A percentile compares a stretch with the other conserved stretches of the same genome.
Evolutionary conservation across 768 basidiomycete species (phyloP).

Genomic region (Gymnopilus junonius): DNA sequence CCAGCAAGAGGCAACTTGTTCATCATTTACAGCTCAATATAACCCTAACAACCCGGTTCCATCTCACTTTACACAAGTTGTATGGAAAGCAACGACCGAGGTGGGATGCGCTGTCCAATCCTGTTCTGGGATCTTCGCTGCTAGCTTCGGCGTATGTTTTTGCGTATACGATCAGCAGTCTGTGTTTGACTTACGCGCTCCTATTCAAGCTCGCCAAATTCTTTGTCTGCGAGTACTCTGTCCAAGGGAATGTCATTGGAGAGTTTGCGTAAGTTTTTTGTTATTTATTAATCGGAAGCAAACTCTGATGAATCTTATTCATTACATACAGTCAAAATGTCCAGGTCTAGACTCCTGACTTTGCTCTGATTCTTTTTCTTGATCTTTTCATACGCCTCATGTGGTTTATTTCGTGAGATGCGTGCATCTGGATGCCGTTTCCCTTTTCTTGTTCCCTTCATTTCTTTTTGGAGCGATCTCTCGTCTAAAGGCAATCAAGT

Average conservation of each 20-base stretch:
- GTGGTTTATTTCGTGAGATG: neutral
- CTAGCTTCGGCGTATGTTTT: constrained; percentile 55
- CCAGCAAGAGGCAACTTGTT: neutral
- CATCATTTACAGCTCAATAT: constrained; percentile 49
- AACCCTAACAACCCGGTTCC: constrained; percentile 56
- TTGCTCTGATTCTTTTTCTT: constrained; percentile 9
- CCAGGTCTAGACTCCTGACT: constrained; percentile 35
- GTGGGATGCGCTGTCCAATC: constrained; percentile 64
- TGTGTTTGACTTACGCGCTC: neutral
- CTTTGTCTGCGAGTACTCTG: constrained; percentile 73
- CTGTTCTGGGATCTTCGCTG: constrained; percentile 62
- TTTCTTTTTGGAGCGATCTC: neutral
- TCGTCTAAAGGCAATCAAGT: neutral
- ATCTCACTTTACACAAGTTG: constrained; percentile 79
- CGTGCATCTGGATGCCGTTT: constrained; percentile 13
- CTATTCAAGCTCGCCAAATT: constrained; percentile 52
- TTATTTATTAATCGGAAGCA: neutral
- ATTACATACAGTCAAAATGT: constrained; percentile 46
- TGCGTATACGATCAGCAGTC: neutral
- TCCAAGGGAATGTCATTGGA: constrained; percentile 67
- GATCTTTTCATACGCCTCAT: neutral
- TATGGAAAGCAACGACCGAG: constrained; percentile 70
- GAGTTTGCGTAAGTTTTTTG: constrained; percentile 55
- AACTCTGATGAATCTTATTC: neutral
- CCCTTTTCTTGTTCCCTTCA: neutral